A percentile compares a stretch with the other conserved stretches of the same genome.
These are phyloP conservation scores for Hypoxylon trugodes DNA, from an alignment of 495 filamentous ascomycete genomes.

Conservation along the genomic window DNA sequence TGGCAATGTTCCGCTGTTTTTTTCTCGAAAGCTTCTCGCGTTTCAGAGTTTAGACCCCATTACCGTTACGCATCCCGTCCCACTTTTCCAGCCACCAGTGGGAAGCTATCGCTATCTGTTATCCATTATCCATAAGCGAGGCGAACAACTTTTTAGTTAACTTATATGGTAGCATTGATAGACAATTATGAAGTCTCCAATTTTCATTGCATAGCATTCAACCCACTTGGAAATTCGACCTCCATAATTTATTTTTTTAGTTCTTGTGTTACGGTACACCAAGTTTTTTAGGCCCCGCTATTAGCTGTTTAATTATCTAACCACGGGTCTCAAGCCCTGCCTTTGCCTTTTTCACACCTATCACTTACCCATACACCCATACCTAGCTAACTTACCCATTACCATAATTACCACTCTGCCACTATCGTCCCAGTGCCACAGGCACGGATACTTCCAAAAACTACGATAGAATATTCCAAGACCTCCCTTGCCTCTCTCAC, in stretches of 20 bases:
- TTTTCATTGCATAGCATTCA: conserved; percentile 26
- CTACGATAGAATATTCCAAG: conserved; percentile 41
- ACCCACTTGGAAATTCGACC: conserved; percentile 30
- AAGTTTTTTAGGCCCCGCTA: conserved; percentile 10
- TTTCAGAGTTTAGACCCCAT: conserved; percentile 25
- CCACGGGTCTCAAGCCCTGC: conserved; percentile 22
- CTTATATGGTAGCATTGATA: neutral
- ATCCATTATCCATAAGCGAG: conserved; percentile 31
- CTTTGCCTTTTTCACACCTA: neutral
- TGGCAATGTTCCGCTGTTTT: conserved; percentile 38
- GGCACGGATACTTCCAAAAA: conserved; percentile 37
- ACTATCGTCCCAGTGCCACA: conserved; percentile 36
- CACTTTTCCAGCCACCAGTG: conserved; percentile 8
- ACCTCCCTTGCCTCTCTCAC: conserved; percentile 6
- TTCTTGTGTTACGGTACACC: conserved; percentile 4
- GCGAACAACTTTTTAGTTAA: conserved; percentile 2
- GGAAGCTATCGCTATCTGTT: no score
- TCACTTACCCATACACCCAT: no score
- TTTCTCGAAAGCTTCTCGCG: conserved; percentile 41
- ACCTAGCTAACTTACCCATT: no score
- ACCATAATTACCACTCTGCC: no score
- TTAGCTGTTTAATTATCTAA: conserved; percentile 30
- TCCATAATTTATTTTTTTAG: conserved; percentile 18
- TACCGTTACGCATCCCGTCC: conserved; percentile 9
- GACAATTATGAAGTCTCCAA: conserved; percentile 18